Evolutionary conservation across 805 yeast genomes (phyloP).

Genomic region (Nakazawaea ishiwadae): DNA sequence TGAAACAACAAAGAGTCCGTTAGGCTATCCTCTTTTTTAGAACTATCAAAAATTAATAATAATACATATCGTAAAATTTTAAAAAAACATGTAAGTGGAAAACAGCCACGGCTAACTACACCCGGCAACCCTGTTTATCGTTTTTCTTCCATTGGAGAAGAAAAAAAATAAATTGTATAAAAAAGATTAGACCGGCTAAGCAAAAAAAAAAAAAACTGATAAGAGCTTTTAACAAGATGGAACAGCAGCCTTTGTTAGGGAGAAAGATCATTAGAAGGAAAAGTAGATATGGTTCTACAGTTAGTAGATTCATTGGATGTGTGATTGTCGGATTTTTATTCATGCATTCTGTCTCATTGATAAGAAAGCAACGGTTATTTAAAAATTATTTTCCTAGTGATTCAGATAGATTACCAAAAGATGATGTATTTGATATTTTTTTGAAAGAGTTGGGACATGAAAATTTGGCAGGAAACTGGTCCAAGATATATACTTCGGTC

Average conservation of each 20-base stretch:
- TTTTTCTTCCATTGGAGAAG: too few relatives aligned
- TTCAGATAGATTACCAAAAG: slow-evolving; percentile 6
- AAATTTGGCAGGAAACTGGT: slow-evolving; percentile 49
- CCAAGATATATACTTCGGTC: slow-evolving; percentile 42
- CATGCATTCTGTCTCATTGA: background rate
- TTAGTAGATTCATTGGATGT: slow-evolving; percentile 2
- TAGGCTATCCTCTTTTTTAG: background rate
- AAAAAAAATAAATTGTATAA: too few relatives aligned
- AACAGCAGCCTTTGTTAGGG: slow-evolving; percentile 4
- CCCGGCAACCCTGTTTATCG: too few relatives aligned
- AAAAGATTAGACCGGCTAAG: too few relatives aligned
- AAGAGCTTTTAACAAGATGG: too few relatives aligned
- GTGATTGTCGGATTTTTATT: slow-evolving; percentile 2
- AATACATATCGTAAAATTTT: too few relatives aligned
- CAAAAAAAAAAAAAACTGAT: too few relatives aligned
- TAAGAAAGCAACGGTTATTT: background rate
- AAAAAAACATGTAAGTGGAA: too few relatives aligned
- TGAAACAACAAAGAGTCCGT: slow-evolving; percentile 52
- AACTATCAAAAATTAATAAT: too few relatives aligned
- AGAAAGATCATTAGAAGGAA: background rate
- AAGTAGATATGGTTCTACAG: slow-evolving; percentile 1
- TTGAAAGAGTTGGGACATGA: slow-evolving; percentile 21
- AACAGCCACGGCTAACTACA: too few relatives aligned
- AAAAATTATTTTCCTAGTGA: background rate
- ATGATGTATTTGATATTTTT: slow-evolving; percentile 13